phyloP scores from a whole-genome alignment of 805 yeast species.

The Ogataea pignaliae region DNA sequence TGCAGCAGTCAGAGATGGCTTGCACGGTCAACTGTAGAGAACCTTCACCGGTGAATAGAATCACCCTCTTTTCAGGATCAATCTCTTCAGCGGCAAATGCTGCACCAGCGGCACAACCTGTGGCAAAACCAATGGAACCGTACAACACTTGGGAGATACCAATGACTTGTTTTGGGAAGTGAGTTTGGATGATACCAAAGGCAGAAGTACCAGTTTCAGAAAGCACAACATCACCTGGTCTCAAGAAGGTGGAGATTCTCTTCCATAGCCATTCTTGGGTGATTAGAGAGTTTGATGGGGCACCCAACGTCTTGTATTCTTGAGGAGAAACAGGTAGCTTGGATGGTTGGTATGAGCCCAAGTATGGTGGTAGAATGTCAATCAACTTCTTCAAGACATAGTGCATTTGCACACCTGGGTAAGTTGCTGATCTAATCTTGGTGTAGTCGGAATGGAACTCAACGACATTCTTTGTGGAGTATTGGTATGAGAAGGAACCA shows the following conservation, averaged over 20 bases:
- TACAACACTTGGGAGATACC: slow-evolving; percentile 65
- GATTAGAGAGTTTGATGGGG: slow-evolving; percentile 21
- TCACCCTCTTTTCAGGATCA: slow-evolving; percentile 56
- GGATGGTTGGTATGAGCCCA: slow-evolving; percentile 38
- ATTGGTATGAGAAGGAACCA: slow-evolving; percentile 70
- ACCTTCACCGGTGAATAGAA: slow-evolving; percentile 72
- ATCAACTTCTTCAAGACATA: slow-evolving; percentile 38
- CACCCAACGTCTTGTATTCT: slow-evolving; percentile 19
- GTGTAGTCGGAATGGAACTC: slow-evolving; percentile 70
- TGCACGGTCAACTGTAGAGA: slow-evolving; percentile 71
- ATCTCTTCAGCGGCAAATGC: slow-evolving; percentile 59
- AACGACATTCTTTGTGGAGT: slow-evolving; percentile 62
- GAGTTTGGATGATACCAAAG: slow-evolving; percentile 58
- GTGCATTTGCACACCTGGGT: slow-evolving; percentile 70
- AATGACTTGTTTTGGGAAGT: slow-evolving; percentile 54
- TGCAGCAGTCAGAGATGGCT: slow-evolving; percentile 65
- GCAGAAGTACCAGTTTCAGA: slow-evolving; percentile 68
- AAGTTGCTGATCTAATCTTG: slow-evolving; percentile 59
- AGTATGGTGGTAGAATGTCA: slow-evolving; percentile 18
- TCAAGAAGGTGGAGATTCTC: slow-evolving; percentile 51
- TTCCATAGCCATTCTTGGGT: slow-evolving; percentile 64
- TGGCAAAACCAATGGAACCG: slow-evolving; percentile 64
- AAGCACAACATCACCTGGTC: slow-evolving; percentile 56
- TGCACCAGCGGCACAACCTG: slow-evolving; percentile 59
- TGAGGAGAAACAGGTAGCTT: slow-evolving; percentile 44